These are phyloP conservation scores for Ganoderma sinense DNA, from an alignment of 1,284 basidiomycete species.

Conservation along the genomic window DNA sequence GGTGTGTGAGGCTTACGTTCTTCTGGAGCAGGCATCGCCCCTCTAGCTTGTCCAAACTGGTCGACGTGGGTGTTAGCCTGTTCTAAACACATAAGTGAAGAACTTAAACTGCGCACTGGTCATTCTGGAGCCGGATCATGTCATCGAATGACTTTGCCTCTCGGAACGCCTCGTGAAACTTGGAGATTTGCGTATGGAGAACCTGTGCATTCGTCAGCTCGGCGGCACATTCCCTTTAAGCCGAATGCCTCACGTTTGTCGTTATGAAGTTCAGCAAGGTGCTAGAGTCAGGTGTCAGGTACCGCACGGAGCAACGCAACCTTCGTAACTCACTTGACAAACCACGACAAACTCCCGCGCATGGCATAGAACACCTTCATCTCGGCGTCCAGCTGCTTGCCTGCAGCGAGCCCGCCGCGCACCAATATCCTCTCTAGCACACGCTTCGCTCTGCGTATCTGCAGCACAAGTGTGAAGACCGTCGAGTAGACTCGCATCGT, in stretches of 20 bases:
- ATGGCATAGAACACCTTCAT: slow-evolving; percentile 77
- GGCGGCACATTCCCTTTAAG: no score
- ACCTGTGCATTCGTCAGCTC: slow-evolving; percentile 53
- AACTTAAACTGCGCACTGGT: slow-evolving; percentile 62
- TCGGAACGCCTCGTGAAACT: slow-evolving; percentile 65
- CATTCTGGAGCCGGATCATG: slow-evolving; percentile 75
- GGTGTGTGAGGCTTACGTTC: slow-evolving; percentile 54
- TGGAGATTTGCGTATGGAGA: slow-evolving; percentile 64
- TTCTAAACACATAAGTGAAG: background rate
- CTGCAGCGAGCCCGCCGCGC: slow-evolving; percentile 48
- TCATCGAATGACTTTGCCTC: slow-evolving; percentile 74
- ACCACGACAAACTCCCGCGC: slow-evolving; percentile 81
- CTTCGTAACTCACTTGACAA: slow-evolving; percentile 73
- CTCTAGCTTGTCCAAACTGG: slow-evolving; percentile 69
- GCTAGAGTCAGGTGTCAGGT: slow-evolving; percentile 49
- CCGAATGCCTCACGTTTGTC: slow-evolving; percentile 61
- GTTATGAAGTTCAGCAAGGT: slow-evolving; percentile 77
- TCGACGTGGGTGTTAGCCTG: background rate
- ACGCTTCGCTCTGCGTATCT: slow-evolving; percentile 77
- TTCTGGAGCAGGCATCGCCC: slow-evolving; percentile 71
- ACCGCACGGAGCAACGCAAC: background rate
- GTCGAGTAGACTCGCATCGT: slow-evolving; percentile 70
- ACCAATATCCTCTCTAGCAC: slow-evolving; percentile 75
- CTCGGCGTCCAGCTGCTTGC: slow-evolving; percentile 47
- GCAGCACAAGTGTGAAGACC: slow-evolving; percentile 81